Conservation (phyloP, 2,329 filamentous ascomycete species). For the Tolypocladium album region DNA sequence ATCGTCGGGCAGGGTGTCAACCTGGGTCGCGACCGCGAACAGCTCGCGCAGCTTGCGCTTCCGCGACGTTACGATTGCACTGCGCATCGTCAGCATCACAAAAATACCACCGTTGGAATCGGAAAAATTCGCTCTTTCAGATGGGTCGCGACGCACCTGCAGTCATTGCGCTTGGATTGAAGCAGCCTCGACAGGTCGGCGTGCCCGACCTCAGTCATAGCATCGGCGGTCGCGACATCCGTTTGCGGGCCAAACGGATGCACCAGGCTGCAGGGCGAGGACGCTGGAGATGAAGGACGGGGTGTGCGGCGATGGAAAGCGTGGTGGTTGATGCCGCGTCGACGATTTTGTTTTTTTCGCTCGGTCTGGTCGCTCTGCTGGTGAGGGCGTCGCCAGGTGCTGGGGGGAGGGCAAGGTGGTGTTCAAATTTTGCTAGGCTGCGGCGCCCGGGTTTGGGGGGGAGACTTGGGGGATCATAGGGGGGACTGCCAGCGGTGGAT, state of each 20-base stretch:
- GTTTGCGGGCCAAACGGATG: slow-evolving; percentile 55
- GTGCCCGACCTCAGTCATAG: slow-evolving; percentile 61
- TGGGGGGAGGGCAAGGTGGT: slow-evolving; percentile 12
- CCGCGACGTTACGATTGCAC: slow-evolving; percentile 68
- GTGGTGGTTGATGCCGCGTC: slow-evolving; percentile 15
- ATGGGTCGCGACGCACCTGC: slow-evolving; percentile 39
- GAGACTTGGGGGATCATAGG: slow-evolving; percentile 1
- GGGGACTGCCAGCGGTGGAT: slow-evolving; percentile 4
- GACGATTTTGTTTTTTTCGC: slow-evolving; percentile 18
- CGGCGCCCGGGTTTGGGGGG: slow-evolving; percentile 6
- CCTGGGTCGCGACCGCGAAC: slow-evolving; percentile 66
- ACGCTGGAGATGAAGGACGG: slow-evolving; percentile 17
- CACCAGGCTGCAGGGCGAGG: slow-evolving; percentile 12
- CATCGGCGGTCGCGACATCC: slow-evolving; percentile 59
- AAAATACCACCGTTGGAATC: slow-evolving; percentile 35
- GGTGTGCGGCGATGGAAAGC: slow-evolving; percentile 19
- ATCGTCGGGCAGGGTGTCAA: slow-evolving; percentile 48
- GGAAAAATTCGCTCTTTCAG: slow-evolving; percentile 38
- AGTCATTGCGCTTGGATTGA: slow-evolving; percentile 53
- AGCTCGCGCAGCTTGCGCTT: slow-evolving; percentile 88
- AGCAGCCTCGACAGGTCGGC: slow-evolving; percentile 56
- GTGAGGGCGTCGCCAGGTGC: slow-evolving; percentile 16
- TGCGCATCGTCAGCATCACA: slow-evolving; percentile 33
- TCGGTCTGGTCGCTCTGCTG: slow-evolving; percentile 7
- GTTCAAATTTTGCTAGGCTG: slow-evolving; percentile 21